Percentiles rank a stretch among this genome's conserved stretches.
phyloP scores from a whole-genome alignment of 176 grass and related monocot genomes.

The Triticum turgidum region DNA sequence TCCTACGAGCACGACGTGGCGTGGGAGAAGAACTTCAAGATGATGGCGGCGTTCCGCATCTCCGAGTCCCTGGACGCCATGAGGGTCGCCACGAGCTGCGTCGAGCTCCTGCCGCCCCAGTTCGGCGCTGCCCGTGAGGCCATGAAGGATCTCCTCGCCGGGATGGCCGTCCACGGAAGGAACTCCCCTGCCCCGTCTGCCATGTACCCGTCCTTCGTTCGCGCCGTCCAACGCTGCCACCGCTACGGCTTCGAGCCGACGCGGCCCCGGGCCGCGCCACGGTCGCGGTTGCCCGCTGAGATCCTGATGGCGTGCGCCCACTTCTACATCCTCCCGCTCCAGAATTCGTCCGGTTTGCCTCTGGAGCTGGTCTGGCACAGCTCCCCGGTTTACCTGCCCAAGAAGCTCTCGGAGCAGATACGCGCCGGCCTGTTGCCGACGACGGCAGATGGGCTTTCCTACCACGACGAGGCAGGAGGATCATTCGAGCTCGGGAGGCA shows the following conservation, averaged over 20 bases:
- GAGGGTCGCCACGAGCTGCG: not conserved
- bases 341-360: not conserved
- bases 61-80: not conserved
- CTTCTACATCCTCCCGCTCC: not conserved
- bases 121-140: not conserved
- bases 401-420: slow-evolving; percentile 23
- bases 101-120: slow-evolving; percentile 6
- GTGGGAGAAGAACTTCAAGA: slow-evolving; percentile 6
- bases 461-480: not conserved
- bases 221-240: not conserved
- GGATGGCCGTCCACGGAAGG: not conserved
- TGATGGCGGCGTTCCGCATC: not conserved
- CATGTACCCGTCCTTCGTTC: not conserved
- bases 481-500: not conserved
- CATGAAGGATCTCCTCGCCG: not conserved
- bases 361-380: slow-evolving; percentile 14
- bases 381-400: not conserved
- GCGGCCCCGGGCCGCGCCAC: not conserved
- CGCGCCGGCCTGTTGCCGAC: not conserved
- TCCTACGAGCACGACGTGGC: slow-evolving; percentile 12
- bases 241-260: slow-evolving; percentile 1
- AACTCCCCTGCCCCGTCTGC: not conserved
- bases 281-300: too few relatives aligned
- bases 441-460: not conserved
- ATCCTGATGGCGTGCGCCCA: not conserved